Percentiles rank a stretch among this genome's conserved stretches.
These are phyloP conservation scores for Exophiala oligosperma DNA, from an alignment of 2,329 filamentous ascomycete species.

Conservation along the genomic window DNA sequence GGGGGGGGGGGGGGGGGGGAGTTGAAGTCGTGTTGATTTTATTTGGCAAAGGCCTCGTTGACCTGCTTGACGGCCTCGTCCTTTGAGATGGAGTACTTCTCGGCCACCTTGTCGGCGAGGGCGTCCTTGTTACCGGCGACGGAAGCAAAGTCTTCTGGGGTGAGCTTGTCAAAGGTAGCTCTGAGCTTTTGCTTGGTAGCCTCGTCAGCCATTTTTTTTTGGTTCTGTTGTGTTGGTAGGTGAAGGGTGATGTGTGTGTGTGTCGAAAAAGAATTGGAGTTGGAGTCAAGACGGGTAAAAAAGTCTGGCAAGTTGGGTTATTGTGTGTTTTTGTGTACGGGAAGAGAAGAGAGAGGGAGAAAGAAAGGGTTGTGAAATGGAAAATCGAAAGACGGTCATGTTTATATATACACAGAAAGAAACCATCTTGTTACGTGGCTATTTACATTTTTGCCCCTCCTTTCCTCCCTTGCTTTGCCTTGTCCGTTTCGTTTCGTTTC, in stretches of 20 bases:
- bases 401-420: no score
- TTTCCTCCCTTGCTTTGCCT: no score
- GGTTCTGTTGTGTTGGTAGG: not conserved
- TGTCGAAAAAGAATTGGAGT: no score
- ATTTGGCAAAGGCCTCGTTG: conserved; percentile 21
- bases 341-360: no score
- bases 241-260: not conserved
- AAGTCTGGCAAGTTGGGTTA: no score
- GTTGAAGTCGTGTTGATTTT: not conserved
- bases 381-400: no score
- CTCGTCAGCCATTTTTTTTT: conserved; percentile 27
- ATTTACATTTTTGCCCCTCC: no score
- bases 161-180: conserved; percentile 27
- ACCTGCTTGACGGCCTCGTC: conserved; percentile 25
- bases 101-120: conserved; percentile 24
- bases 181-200: conserved; percentile 23
- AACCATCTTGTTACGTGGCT: no score
- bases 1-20: not conserved
- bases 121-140: conserved; percentile 22
- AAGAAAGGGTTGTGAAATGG: no score
- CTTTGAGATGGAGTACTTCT: conserved; percentile 25
- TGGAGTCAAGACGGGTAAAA: no score
- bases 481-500: no score
- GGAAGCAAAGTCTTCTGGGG: conserved; percentile 24
- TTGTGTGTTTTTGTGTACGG: no score